phyloP scores from a whole-genome alignment of 164 flowering plant genomes.

The Hamamelis virginiana region DNA sequence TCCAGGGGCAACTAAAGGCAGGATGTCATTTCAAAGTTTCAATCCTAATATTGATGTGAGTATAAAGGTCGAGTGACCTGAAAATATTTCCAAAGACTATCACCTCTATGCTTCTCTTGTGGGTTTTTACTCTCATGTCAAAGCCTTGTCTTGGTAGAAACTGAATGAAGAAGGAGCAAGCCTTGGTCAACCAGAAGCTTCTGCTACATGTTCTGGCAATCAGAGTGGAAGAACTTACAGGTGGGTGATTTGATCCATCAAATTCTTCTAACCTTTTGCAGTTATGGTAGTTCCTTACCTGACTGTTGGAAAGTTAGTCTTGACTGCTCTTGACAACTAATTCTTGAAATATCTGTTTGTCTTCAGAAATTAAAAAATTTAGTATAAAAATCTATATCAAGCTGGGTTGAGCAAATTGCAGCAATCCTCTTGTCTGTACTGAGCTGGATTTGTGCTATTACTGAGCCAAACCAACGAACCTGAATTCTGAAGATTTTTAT shows the following conservation, averaged over 20 bases:
- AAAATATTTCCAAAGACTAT: conserved; percentile 13
- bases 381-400: neutral
- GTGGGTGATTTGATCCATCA: conserved; percentile 31
- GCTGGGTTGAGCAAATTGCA: neutral
- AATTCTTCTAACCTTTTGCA: neutral
- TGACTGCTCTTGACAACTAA: neutral
- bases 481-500: neutral
- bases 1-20: conserved; percentile 73
- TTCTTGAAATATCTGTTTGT: neutral
- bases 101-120: conserved; percentile 15
- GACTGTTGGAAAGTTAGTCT: neutral
- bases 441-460: neutral
- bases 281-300: neutral
- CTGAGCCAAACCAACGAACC: neutral
- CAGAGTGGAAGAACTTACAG: conserved; percentile 30
- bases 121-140: conserved; percentile 25
- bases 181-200: conserved; percentile 26
- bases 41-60: conserved; percentile 94
- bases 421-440: neutral
- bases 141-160: conserved; percentile 62
- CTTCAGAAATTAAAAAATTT: neutral
- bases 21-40: conserved; percentile 90
- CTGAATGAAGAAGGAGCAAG: conserved; percentile 53
- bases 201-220: conserved; percentile 36
- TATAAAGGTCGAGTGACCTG: conserved; percentile 33